A percentile compares a stretch with the other conserved stretches of the same genome.
Evolutionary conservation across 352 stramenopile species (phyloP).

Genomic region (Phytophthora brassicae): DNA sequence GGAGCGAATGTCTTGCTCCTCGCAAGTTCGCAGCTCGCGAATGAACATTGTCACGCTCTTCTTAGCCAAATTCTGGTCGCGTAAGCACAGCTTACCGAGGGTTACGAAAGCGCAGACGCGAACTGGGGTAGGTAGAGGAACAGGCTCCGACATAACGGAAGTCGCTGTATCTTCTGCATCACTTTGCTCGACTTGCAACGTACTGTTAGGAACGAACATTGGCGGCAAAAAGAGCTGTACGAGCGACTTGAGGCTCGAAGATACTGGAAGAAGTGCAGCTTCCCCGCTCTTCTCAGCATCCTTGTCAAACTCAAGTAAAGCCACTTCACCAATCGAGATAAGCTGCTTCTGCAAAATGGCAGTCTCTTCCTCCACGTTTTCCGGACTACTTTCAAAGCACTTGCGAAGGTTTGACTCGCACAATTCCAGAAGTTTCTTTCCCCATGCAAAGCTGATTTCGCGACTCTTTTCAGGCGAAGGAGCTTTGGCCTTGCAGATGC

Average conservation of each 20-base stretch:
- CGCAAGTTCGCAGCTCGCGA: slow-evolving; percentile 88
- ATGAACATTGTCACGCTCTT: slow-evolving; percentile 94
- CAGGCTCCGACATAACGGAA: slow-evolving; percentile 14
- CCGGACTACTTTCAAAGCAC: slow-evolving; percentile 60
- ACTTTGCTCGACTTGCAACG: slow-evolving; percentile 18
- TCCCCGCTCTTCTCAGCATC: slow-evolving; percentile 58
- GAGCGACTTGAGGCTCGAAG: slow-evolving; percentile 49
- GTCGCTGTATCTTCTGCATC: slow-evolving; percentile 28
- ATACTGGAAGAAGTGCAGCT: slow-evolving; percentile 57
- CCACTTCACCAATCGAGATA: slow-evolving; percentile 78
- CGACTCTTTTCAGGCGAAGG: slow-evolving; percentile 49
- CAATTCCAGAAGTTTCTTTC: slow-evolving; percentile 56
- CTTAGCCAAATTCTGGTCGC: slow-evolving; percentile 93
- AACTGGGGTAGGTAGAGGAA: slow-evolving; percentile 71
- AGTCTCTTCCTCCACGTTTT: slow-evolving; percentile 56
- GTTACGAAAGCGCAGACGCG: slow-evolving; percentile 94
- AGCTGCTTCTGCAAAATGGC: slow-evolving; percentile 75
- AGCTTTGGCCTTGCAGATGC: slow-evolving; percentile 78
- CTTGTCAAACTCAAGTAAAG: slow-evolving; percentile 79
- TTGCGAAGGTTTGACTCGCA: slow-evolving; percentile 65
- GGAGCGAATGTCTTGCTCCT: slow-evolving; percentile 89
- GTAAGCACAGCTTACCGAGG: slow-evolving; percentile 95
- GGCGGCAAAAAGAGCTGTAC: slow-evolving; percentile 82
- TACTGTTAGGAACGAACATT: slow-evolving; percentile 47
- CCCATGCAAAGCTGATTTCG: slow-evolving; percentile 70